Base-by-base conservation (phyloP, 208 protist species). In the Acanthamoeba polyphaga region DNA sequence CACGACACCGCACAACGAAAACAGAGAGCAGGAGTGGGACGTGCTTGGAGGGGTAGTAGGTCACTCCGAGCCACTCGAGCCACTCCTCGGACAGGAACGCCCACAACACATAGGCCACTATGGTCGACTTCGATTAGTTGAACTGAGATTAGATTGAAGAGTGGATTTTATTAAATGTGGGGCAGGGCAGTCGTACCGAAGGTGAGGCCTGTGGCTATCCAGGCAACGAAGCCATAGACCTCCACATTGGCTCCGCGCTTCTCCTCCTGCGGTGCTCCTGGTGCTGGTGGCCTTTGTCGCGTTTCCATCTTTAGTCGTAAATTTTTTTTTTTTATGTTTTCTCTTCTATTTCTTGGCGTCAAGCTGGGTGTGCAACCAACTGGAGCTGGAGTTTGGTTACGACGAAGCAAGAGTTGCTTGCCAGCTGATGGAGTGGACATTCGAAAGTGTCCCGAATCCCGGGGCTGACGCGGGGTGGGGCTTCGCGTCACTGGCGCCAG, bases 51-150 rank as follows among this genome's bases (percentile, higher is more conserved):
- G 82, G 82, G 46, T 89, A 89, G 82, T 89, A 89, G 55, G 49
- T 68, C 2, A 89, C 55, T 3, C 82, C 82, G 13, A 89, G 49
- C 82, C 53, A 89, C 49, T 89, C 53, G 32, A 89, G 82, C 82
- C 82, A 89, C 55, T 89, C 82, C 32, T 89, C 82, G 32, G 82
- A n/a, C 1, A 89, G 55, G 55, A 68, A 89, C 6, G 82, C 82
- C 82, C 82, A 89, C 51, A 89, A 19, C 82, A 89, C 55, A n/a
- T 89, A 89, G n/a, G 82, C 82, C 82, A 89, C 82, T 89, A 22
- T 17, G 17, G n/a, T 22, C 12, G 12, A 3, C 3, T 8, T 80
- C 72, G 43, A 6, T 4, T 32, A n/a, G n/a, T n/a, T n/a, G n/a
- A n/a, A n/a, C n/a, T n/a, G n/a, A n/a, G n/a, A n/a, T n/a, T n/a